Conservation (phyloP, 176 grass and related monocot species). For the Eleusine indica region DNA sequence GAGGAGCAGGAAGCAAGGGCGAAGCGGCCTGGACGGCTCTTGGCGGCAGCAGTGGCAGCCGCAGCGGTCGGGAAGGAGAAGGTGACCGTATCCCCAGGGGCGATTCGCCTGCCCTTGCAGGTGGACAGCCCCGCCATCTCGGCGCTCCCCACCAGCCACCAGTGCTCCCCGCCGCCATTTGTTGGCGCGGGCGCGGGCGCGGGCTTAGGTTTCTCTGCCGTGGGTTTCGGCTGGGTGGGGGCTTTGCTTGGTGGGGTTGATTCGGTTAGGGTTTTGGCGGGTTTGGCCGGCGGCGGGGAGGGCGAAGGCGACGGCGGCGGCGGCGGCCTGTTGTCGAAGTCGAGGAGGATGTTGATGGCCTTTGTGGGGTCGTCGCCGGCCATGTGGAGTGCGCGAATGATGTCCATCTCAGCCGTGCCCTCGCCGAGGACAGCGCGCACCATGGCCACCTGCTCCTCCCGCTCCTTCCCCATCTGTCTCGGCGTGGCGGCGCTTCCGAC, state of each 20-base stretch:
- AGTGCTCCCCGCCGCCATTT: conserved; percentile 38
- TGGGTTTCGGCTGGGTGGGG: conserved; percentile 12
- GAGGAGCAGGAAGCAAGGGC: conserved; percentile 49
- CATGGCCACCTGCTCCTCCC: conserved; percentile 62
- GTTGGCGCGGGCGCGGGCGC: neutral
- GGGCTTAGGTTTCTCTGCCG: conserved; percentile 44
- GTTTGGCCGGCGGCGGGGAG: conserved; percentile 5
- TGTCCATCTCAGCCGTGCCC: conserved; percentile 80
- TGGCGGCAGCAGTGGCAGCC: conserved; percentile 16
- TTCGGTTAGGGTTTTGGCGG: conserved; percentile 7
- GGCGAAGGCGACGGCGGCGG: conserved; percentile 5
- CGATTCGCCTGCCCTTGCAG: conserved; percentile 78
- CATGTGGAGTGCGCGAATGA: conserved; percentile 92
- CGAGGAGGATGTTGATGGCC: conserved; percentile 96
- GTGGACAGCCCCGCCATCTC: conserved; percentile 79
- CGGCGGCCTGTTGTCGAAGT: conserved; percentile 40
- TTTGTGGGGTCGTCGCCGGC: conserved; percentile 74
- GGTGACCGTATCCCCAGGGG: conserved; percentile 54
- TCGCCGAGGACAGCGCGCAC: conserved; percentile 81
- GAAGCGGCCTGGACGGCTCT: conserved; percentile 35
- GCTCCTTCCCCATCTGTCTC: conserved; percentile 56
- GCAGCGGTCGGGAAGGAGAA: conserved; percentile 62
- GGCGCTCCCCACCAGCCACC: conserved; percentile 74
- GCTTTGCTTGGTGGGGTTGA: conserved; percentile 29
- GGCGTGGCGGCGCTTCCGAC: conserved; percentile 10